Evolutionary conservation across 2,329 filamentous ascomycete species (phyloP), one percentile per base, ranked within the genome.

Genomic region (Ascochyta lentis): DNA sequence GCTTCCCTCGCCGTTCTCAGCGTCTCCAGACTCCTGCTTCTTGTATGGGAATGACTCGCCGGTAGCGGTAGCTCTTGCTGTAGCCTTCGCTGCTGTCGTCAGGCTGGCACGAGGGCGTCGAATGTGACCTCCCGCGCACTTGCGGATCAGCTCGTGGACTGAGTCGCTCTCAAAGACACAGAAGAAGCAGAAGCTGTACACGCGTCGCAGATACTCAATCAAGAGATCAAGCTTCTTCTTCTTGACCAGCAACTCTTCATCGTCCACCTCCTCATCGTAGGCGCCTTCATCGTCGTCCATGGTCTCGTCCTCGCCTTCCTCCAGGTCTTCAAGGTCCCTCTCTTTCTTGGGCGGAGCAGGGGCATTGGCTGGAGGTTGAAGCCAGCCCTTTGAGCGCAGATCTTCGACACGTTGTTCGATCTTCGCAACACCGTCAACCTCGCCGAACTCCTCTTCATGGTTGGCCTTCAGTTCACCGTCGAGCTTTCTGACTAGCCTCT

Each of bases 101-200:
- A 98, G 83, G 33, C 92, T 96, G 68, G 90, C 90, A 54, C 93
- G 86, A 35, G 95, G 95, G 44, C 95, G 89, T 60, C 95, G 91
- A 59, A 99, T 86, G 81, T 99, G 95, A n/a, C 95, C 95, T 38
- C 95, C 95, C 24, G 95, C 92, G 68, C 95, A 99, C 78, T 99
- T 98, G 56, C 95, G 88, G 37, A 91, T 93, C 63, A 99, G 82
- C 78, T 99, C 95, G 70, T 99, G 95, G 22, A 98, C 89, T 0
- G 94, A 98, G 76, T 99, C 95, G 71, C 92, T 95, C 78, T 99
- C 95, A 66, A 99, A 98, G 5, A 99, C 96, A 75, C 95, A 99
- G 81, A 98, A 99, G 82, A 99, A 97, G 80, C 95, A 99, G 79
- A 99, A 98, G 78, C 95, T 97, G 83, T 96, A 96, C 48, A 99